Evolutionary conservation across 306 rosid genomes (phyloP), one percentile per base, ranked within the genome.

Genomic region (Castanea crenata): DNA sequence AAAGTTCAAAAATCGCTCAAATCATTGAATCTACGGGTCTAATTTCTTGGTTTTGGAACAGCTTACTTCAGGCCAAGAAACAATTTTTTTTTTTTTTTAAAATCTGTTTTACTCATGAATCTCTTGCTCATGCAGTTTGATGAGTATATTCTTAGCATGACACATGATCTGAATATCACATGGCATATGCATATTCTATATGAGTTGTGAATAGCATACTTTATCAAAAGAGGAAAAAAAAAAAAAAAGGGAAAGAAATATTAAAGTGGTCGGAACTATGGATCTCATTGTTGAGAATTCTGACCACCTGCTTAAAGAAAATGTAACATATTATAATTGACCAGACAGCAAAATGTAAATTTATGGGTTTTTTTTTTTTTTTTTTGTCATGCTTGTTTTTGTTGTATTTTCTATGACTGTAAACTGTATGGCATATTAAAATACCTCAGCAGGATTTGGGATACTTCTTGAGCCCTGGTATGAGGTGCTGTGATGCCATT

Each of bases 401-500:
- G 23, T 59, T 59, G 32, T 23, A 59, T 8, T 21, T 12, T 34
- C 49, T 34, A 18, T 34, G 27, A 9, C 27, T 34, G 52, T 68
- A 19, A n/a, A 19, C n/a, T 67, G 27, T 67, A 3, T 35, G 2
- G 19, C 44, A 3, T 35, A 34, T 35, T 35, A 8, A 68, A 19
- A 11, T n/a, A 9, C 52, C 46, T 68, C 52, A 79, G 34, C 94
- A 95, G 99, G 99, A 96, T 84, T 85, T 93, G 27, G 98, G 96
- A 44, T 90, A 41, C 75, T 87, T 91, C 27, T 71, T 91, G 96
- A 96, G 96, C 90, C 99, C 99, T 9, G 97, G 85, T 14, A 91
- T 90, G 52, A 84, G 85, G 84, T 89, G 92, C 87, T 93, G 86
- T 71, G 99, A 96, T 86, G 99, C 98, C 61, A 82, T 93, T 15